Base-by-base conservation (phyloP, 2,329 filamentous ascomycete species). In the Colletotrichum theobromicola region DNA sequence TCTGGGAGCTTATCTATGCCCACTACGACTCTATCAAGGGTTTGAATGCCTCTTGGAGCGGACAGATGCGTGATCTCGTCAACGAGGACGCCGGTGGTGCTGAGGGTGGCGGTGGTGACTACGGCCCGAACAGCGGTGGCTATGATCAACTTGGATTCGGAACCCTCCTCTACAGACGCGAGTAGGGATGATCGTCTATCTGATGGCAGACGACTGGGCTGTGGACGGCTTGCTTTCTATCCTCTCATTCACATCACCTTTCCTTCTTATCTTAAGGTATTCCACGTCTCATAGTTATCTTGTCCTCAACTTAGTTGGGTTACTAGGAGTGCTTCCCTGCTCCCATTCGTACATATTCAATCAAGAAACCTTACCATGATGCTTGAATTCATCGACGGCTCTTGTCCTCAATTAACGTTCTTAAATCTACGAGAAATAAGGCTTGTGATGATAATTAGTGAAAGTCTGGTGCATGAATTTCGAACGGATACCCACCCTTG, bases 51-150 rank as follows among this genome's bases (percentile, higher is more conserved):
- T 79, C 79, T 1, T 87, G 82, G 78, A 85, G 85, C 1, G 77
- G 79, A n/a, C 68, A 74, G 9, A 85, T 84, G 67, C 81, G 85
- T 4, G 81, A 86, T 64, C 72, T 79, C 55, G 84, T 84, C 16
- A 78, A 79, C n/a, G 76, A 82, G n/a, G 74, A 78, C 8, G 79
- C 78, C 0, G 76, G 72, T n/a, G 84, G 83, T 10, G 83, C 82
- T 6, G 86, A 88, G 75, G 86, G 86, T 0, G 86, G 86, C 24
- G 85, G 85, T 66, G 85, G 86, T 13, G 79, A 87, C 71, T 87
- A 87, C 73, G 85, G 84, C 8, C 35, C 79, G 16, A 84, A 74
- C 53, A 84, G 81, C 35, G 85, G 85, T 6, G 85, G 85, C 0
- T 87, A 82, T 72, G 86, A 88, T 76, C 80, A 83, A 50, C 77